phyloP scores from a whole-genome alignment of 495 filamentous ascomycete species.

The Echria macrotheca region DNA sequence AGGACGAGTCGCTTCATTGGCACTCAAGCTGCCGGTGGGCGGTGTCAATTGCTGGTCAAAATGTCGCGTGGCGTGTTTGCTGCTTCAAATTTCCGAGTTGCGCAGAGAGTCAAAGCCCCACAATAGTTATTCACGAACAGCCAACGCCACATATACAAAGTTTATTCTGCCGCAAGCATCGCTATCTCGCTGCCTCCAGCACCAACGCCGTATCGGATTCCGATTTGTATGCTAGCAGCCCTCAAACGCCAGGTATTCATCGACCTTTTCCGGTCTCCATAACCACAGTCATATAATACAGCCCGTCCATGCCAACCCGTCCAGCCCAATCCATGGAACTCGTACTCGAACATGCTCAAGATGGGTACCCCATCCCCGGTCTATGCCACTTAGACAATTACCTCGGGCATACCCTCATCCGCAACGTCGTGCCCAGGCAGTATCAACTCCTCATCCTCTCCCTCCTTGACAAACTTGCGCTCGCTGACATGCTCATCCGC shows the following conservation, averaged over 20 bases:
- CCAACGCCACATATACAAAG: too few species aligned
- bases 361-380: not conserved
- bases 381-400: constrained; percentile 20
- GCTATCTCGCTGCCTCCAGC: too few species aligned
- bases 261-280: not conserved
- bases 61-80: not conserved
- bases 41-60: constrained; percentile 14
- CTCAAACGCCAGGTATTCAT: constrained; percentile 21
- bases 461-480: constrained; percentile 79
- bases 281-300: constrained; percentile 24
- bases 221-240: constrained; percentile 16
- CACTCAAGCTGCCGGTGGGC: not conserved
- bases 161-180: too few species aligned
- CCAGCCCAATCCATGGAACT: not conserved
- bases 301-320: not conserved
- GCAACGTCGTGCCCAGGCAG: constrained; percentile 51
- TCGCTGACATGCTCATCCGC: constrained; percentile 77
- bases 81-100: too few species aligned
- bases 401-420: constrained; percentile 20
- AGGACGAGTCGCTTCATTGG: too few species aligned
- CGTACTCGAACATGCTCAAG: not conserved
- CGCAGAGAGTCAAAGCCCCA: too few species aligned
- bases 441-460: constrained; percentile 67
- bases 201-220: constrained; percentile 16
- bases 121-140: too few species aligned